Evolutionary conservation across 2,329 filamentous ascomycete genomes (phyloP), one percentile per base, ranked within the genome.

Genomic region (Apiospora phragmitis): DNA sequence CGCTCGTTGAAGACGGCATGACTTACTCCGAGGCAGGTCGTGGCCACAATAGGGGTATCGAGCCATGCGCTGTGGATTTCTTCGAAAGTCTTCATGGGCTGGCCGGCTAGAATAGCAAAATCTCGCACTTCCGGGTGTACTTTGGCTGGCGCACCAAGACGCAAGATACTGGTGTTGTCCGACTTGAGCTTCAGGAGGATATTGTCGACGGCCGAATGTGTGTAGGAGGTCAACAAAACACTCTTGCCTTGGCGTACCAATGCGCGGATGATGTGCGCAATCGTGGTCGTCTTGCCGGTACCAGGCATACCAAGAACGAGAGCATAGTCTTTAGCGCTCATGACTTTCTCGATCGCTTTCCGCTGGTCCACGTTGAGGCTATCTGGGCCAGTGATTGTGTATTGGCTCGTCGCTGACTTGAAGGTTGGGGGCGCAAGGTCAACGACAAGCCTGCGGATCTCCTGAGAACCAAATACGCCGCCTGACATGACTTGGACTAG

Each of bases 271-370:
- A 99, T 98, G 79, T 98, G 95, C 6, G 95, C 94, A 77, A 99
- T 98, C 0, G 96, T 99, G 0, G 96, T 99, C 3, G 96, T 99
- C 82, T 99, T 99, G 71, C 96, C 96, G 0, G 96, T 99, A 9
- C 96, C 96, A 1, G 96, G 96, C 96, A 99, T 99, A 38, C 96
- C 96, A 26, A 99, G 89, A 16, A 99, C 95, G n/a, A 99, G 86
- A 9, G 96, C 95, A 80, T 98, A 99, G 82, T 99, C 95, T 75
- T 93, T 89, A 3, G 96, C 95, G 77, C 92, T 94, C 92, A 99
- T 97, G 49, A 99, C 95, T 81, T 98, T 98, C 75, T 94, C 89
- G 68, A 99, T 94, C 0, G 96, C 96, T 71, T 87, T 88, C 77
- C 88, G 91, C 80, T 99, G 96, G 78, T 98, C 96, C 12, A 93